Conservation (phyloP, 2,329 filamentous ascomycete genomes). For the Xylaria sp. region DNA sequence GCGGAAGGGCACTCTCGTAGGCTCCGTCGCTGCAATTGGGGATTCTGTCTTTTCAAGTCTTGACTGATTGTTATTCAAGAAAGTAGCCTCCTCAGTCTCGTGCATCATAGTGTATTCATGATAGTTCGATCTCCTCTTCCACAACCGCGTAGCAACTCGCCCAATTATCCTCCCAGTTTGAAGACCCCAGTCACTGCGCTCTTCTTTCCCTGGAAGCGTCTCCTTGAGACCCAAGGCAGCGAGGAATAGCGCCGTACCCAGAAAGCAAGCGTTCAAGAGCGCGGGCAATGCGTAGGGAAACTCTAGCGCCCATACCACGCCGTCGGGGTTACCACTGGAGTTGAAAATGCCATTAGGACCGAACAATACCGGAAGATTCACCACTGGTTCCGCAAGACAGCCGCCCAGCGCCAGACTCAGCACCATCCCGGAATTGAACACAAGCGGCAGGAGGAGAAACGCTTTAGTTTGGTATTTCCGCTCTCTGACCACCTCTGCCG, state of each 20-base stretch:
- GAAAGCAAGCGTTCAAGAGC: conserved; percentile 53
- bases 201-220: conserved; percentile 52
- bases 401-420: conserved; percentile 57
- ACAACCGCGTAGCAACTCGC: conserved; percentile 33
- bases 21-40: background rate
- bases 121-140: conserved; percentile 15
- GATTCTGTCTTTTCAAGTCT: conserved; percentile 36
- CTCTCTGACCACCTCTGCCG: conserved; percentile 76
- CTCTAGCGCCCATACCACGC: conserved; percentile 54
- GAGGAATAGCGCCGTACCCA: conserved; percentile 48
- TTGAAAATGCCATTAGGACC: conserved; percentile 53
- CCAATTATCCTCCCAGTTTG: conserved; percentile 31
- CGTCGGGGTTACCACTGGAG: conserved; percentile 44
- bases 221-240: conserved; percentile 52
- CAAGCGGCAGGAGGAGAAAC: conserved; percentile 65
- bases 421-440: conserved; percentile 67
- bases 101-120: conserved; percentile 26
- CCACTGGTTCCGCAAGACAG: conserved; percentile 57
- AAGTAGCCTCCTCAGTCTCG: conserved; percentile 35
- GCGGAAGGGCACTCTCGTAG: conserved; percentile 36
- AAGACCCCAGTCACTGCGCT: conserved; percentile 41
- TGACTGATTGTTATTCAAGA: conserved; percentile 32
- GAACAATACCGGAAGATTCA: conserved; percentile 53
- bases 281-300: conserved; percentile 59
- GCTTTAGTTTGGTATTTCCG: conserved; percentile 68